Evolutionary conservation across 2,329 filamentous ascomycete genomes (phyloP).

Genomic region (Botrytis medusae): DNA sequence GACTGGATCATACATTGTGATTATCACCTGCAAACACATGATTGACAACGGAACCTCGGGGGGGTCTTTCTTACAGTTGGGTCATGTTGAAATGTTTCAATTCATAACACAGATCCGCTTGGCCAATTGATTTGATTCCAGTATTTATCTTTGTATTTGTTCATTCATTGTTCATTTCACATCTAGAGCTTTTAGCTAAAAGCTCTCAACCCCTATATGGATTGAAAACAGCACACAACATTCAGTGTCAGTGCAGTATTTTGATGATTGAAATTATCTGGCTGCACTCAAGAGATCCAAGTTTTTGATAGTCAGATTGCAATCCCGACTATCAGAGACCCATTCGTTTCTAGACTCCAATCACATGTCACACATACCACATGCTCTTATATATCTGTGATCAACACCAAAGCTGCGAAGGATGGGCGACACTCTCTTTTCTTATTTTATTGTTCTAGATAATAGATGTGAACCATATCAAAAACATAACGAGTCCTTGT

Average conservation of each 20-base stretch:
- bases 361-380: neutral
- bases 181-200: neutral
- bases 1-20: neutral
- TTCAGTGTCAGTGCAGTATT: neutral
- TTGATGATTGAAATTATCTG: neutral
- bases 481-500: neutral
- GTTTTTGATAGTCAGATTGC: neutral
- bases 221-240: neutral
- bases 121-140: neutral
- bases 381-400: neutral
- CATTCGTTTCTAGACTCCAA: neutral
- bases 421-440: neutral
- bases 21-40: neutral
- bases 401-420: neutral
- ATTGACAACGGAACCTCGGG: neutral
- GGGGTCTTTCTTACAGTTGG: neutral
- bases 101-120: no score
- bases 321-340: neutral
- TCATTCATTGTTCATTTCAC: neutral
- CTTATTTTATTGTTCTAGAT: neutral
- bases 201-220: neutral
- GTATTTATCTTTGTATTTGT: neutral
- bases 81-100: neutral
- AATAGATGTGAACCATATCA: neutral
- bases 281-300: neutral